Evolutionary conservation across 768 basidiomycete species (phyloP), one percentile per base, ranked within the genome.

Genomic region (Tricholomella constricta): DNA sequence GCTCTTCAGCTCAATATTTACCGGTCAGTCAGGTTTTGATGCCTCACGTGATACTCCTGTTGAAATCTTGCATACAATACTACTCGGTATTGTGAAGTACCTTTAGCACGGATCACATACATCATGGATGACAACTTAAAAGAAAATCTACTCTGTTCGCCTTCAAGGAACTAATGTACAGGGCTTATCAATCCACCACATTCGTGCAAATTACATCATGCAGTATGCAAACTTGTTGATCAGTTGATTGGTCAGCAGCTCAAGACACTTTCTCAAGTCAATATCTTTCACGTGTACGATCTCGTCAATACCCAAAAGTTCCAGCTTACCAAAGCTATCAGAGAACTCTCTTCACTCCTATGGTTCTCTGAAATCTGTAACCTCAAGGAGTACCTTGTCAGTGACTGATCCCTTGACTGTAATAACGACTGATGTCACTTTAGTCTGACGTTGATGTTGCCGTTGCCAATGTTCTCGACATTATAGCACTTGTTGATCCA

Each of bases 81-180:
- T 78, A 1, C 68, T 79, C 14, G 77, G 78, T 0, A 49, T 73
- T 26, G 65, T 70, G 25, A 79, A 78, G 54, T 79, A 78, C 59
- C 27, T 67, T 0, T 80, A 76, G 78, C 68, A 73, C 54, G 51
- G 52, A 6, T 62, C 67, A 0, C 65, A 72, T 45, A 68, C 65
- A 5, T n/a, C 51, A 2, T 74, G 71, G 72, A 68, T 58, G 6
- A 47, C 56, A 2, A 51, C 45, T 4, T 54, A 70, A 22, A 60
- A 72, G 40, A 52, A 57, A 6, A 44, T 61, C 0, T 76, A 71
- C 44, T 47, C 66, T 0, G 22, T 51, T 3, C 69, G 69, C 0
- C 59, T 76, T 3, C 72, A 73, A 51, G 55, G 68, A 3, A 69
- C 76, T 0, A 45, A 70, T 25, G 62, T 55, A 14, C 32, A 54